phyloP scores from a whole-genome alignment of 73 alveolate species.

The Tetrahymena elliotti region DNA sequence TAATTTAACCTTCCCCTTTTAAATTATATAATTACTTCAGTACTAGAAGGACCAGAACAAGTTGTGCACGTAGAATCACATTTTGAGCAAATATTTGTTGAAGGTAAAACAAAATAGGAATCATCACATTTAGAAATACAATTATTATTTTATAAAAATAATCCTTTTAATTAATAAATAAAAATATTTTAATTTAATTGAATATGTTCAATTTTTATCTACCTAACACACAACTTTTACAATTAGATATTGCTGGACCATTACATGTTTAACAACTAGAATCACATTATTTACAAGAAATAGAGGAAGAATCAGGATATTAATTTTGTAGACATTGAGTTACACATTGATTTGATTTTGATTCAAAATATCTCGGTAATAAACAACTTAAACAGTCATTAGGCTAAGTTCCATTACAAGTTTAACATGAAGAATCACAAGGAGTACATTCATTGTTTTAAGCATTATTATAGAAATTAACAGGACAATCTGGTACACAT shows the following conservation, averaged over 20 bases:
- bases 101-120: neutral
- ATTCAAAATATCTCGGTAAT: neutral
- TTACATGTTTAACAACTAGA: neutral
- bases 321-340: neutral
- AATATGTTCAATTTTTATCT: neutral
- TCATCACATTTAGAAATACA: neutral
- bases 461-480: neutral
- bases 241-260: neutral
- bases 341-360: neutral
- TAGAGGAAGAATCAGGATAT: neutral
- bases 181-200: neutral
- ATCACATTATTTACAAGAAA: neutral
- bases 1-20: neutral
- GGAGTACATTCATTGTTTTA: neutral
- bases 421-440: neutral
- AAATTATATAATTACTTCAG: neutral
- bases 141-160: neutral
- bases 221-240: neutral
- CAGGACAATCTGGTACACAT: neutral
- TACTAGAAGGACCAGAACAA: neutral
- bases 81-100: neutral
- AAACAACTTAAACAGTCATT: neutral
- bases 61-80: neutral
- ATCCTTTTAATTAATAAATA: neutral
- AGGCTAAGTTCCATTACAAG: neutral